These are phyloP conservation scores for Acanthamoeba sp. DNA, from an alignment of 208 protist genomes.

Conservation along the genomic window DNA sequence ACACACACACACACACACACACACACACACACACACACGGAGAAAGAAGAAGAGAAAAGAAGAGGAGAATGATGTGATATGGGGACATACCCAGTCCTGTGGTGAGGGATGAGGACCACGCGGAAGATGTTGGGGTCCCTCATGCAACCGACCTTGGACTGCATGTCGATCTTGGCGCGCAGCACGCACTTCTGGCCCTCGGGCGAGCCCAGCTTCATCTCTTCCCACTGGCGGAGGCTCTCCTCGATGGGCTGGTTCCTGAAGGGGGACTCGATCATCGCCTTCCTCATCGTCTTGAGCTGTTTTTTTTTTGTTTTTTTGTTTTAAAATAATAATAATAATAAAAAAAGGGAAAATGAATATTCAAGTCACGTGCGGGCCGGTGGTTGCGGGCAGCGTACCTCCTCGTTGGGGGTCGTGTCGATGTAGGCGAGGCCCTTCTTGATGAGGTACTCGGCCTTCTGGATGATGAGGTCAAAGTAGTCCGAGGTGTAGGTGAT, in stretches of 20 bases:
- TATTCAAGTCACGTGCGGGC: no score
- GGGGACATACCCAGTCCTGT: constrained; percentile 92
- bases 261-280: constrained; percentile 93
- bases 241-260: constrained; percentile 95
- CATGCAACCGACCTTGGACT: constrained; percentile 96
- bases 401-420: constrained; percentile 95
- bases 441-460: constrained; percentile 93
- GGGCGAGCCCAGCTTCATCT: constrained; percentile 79
- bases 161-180: constrained; percentile 97
- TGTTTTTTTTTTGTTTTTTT: no score
- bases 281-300: constrained; percentile 95
- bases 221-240: constrained; percentile 95
- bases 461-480: constrained; percentile 96
- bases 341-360: no score
- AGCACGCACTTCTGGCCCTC: constrained; percentile 94
- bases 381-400: no score
- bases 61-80: constrained; percentile 40
- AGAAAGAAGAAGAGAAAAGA: background rate
- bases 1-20: no score
- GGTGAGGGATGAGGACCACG: constrained; percentile 93
- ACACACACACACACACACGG: background rate
- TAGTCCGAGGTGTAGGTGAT: constrained; percentile 97
- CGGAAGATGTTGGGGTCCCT: constrained; percentile 98
- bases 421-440: constrained; percentile 96
- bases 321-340: no score